phyloP scores from a whole-genome alignment of 192 early-diverging fungal genomes.

The Umbelopsis vinacea region DNA sequence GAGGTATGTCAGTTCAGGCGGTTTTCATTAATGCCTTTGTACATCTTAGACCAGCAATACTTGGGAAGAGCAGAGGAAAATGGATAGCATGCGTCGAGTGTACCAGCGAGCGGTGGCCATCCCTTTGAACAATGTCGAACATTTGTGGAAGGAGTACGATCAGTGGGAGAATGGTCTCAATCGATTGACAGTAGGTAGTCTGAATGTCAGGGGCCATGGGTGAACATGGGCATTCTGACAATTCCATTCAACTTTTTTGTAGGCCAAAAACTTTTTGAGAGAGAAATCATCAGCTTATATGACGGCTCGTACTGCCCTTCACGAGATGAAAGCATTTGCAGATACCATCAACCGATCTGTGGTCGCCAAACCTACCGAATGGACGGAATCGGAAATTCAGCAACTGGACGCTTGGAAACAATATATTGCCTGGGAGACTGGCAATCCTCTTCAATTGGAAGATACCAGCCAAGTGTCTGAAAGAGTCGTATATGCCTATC shows the following conservation, averaged over 20 bases:
- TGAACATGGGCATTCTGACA: background rate
- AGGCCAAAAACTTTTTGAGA: conserved; percentile 90
- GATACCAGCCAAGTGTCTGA: conserved; percentile 59
- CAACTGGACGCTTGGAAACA: conserved; percentile 81
- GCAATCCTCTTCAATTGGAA: conserved; percentile 84
- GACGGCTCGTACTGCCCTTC: conserved; percentile 86
- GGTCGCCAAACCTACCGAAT: conserved; percentile 76
- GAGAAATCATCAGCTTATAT: conserved; percentile 91
- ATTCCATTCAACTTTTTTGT: background rate
- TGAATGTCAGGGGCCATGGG: background rate
- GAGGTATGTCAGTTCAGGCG: background rate
- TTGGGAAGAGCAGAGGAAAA: conserved; percentile 92
- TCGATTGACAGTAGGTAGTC: conserved; percentile 69
- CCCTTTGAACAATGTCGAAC: conserved; percentile 86
- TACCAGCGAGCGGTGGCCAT: conserved; percentile 89
- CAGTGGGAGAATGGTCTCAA: conserved; percentile 86
- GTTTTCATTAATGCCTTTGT: too few species aligned
- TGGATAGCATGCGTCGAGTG: conserved; percentile 79
- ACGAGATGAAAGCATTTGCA: conserved; percentile 78
- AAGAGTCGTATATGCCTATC: conserved; percentile 85
- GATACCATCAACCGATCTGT: conserved; percentile 74
- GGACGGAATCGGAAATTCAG: conserved; percentile 75
- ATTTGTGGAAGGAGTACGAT: conserved; percentile 97
- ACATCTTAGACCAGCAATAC: conserved; percentile 60
- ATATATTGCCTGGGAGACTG: conserved; percentile 90